These are phyloP conservation scores for Leishmania guyanensis DNA, from an alignment of 208 protist genomes.

Conservation along the genomic window DNA sequence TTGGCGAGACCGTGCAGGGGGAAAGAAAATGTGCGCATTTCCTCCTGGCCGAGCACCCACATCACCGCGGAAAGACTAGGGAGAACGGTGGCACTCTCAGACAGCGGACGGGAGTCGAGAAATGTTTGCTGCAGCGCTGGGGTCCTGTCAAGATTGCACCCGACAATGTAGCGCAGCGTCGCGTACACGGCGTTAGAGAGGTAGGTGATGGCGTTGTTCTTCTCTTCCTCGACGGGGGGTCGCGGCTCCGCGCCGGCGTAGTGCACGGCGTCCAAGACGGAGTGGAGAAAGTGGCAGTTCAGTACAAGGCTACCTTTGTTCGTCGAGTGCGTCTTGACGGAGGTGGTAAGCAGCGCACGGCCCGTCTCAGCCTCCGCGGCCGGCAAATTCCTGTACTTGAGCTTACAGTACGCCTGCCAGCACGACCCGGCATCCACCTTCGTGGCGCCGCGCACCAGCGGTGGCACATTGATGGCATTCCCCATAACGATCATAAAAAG, in stretches of 20 bases:
- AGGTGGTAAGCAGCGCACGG: slow-evolving; percentile 26
- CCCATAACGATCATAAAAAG: slow-evolving; percentile 89
- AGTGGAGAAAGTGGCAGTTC: slow-evolving; percentile 65
- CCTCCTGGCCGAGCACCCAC: slow-evolving; percentile 63
- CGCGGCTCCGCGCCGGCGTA: slow-evolving; percentile 82
- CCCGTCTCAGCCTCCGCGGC: slow-evolving; percentile 52
- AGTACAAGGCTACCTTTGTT: slow-evolving; percentile 43
- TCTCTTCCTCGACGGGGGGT: slow-evolving; percentile 71
- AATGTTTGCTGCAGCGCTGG: slow-evolving; percentile 50
- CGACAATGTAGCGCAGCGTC: slow-evolving; percentile 79
- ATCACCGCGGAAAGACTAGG: slow-evolving; percentile 76
- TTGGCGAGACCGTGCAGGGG: slow-evolving; percentile 52
- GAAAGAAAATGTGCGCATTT: slow-evolving; percentile 45
- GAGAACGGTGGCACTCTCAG: slow-evolving; percentile 34
- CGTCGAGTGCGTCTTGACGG: slow-evolving; percentile 10
- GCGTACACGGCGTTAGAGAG: slow-evolving; percentile 69
- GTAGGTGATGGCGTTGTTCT: slow-evolving; percentile 51
- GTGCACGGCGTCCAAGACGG: slow-evolving; percentile 69
- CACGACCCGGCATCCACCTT: slow-evolving; percentile 87
- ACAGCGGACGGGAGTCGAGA: slow-evolving; percentile 65
- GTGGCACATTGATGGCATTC: slow-evolving; percentile 74
- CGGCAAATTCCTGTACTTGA: slow-evolving; percentile 66
- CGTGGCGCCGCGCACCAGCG: slow-evolving; percentile 75
- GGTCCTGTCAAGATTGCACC: slow-evolving; percentile 61
- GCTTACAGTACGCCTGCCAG: slow-evolving; percentile 83